Percentiles rank a stretch among this genome's conserved stretches.
phyloP scores from a whole-genome alignment of 2,329 filamentous ascomycete species.

The Botryotinia narcissicola region DNA sequence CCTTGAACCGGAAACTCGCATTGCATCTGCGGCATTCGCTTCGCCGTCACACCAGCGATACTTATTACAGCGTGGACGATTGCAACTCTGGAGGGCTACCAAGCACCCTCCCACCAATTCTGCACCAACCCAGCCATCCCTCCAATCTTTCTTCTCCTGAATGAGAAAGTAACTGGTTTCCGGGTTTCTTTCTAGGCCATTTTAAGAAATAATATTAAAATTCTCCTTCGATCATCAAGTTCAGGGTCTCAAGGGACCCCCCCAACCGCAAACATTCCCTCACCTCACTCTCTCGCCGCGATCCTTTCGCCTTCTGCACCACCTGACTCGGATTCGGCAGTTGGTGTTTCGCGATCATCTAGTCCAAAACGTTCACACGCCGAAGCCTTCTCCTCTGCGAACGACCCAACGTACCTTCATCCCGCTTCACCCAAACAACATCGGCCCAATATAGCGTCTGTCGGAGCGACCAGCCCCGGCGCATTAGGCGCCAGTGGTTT shows the following conservation, averaged over 20 bases:
- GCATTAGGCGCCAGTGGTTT: constrained; percentile 32
- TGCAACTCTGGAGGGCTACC: constrained; percentile 9
- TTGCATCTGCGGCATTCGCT: constrained; percentile 21
- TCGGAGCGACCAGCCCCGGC: constrained; percentile 30
- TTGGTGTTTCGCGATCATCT: constrained; percentile 32
- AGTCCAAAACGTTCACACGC: constrained; percentile 38
- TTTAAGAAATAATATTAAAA: constrained; percentile 16
- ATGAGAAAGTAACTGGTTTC: constrained; percentile 16
- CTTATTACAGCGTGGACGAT: constrained; percentile 18
- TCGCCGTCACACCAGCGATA: constrained; percentile 12
- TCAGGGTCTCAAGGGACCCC: constrained; percentile 31
- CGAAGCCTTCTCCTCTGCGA: constrained; percentile 36
- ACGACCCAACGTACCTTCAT: constrained; percentile 35
- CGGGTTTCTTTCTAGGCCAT: constrained; percentile 10
- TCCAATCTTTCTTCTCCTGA: constrained; percentile 11
- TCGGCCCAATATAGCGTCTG: constrained; percentile 31
- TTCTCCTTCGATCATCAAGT: neutral
- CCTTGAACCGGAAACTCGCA: constrained; percentile 20
- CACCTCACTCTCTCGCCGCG: constrained; percentile 39
- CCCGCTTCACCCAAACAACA: constrained; percentile 35
- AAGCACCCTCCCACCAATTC: constrained; percentile 11
- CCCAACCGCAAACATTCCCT: constrained; percentile 39
- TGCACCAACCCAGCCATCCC: constrained; percentile 18
- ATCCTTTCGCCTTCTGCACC: constrained; percentile 39
- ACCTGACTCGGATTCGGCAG: constrained; percentile 27